phyloP scores from a whole-genome alignment of 75 land plant genomes.

The Isoetes taiwanensis region DNA sequence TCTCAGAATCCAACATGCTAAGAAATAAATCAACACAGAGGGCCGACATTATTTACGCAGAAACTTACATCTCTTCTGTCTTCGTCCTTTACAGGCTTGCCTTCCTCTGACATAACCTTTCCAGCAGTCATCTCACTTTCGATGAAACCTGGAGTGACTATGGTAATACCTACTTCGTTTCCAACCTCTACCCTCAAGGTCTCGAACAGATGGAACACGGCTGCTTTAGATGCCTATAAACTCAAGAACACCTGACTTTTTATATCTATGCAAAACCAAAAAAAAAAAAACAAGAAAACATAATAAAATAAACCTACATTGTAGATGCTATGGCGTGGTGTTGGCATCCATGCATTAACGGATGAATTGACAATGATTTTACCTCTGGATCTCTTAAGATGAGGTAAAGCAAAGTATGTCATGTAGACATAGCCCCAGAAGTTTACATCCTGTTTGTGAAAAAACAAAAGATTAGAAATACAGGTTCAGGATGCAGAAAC shows the following conservation, averaged over 20 bases:
- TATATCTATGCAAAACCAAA: no score
- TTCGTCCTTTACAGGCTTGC: constrained; percentile 21
- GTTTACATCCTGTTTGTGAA: constrained; percentile 36
- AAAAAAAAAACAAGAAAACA: background rate
- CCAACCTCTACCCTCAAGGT: constrained; percentile 55
- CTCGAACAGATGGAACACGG: constrained; percentile 37
- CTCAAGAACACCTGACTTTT: background rate
- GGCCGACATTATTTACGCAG: background rate
- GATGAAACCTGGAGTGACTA: constrained; percentile 50
- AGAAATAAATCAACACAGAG: no score
- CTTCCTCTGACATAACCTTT: constrained; percentile 33
- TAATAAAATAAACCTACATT: constrained; percentile 27
- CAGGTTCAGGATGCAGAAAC: background rate
- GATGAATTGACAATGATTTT: constrained; percentile 56
- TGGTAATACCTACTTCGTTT: constrained; percentile 33
- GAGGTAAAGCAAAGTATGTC: constrained; percentile 52
- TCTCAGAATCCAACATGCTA: no score
- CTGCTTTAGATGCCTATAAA: constrained; percentile 67
- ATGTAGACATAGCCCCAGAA: constrained; percentile 73
- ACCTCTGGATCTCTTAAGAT: constrained; percentile 38
- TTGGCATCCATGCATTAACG: constrained; percentile 37
- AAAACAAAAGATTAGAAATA: background rate
- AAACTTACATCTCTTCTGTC: constrained; percentile 47
- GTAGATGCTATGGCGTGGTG: constrained; percentile 54
- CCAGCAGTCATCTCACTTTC: constrained; percentile 67